phyloP scores from a whole-genome alignment of 768 basidiomycete species.

The Suillus bovinus region DNA sequence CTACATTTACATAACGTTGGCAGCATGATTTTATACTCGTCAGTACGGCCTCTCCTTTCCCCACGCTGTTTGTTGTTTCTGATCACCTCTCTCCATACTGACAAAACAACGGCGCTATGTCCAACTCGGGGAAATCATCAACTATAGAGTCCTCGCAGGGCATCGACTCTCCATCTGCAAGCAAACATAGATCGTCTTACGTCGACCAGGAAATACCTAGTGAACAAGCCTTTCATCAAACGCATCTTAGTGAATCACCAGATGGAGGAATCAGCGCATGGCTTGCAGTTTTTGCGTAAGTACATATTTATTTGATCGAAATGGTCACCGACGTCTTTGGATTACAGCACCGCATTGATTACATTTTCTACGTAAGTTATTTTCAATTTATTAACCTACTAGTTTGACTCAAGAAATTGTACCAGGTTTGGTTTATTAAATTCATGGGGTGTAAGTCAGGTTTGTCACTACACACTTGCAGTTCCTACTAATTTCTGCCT shows the following conservation, averaged over 20 bases:
- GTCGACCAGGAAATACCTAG: background rate
- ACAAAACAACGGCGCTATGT: too few species aligned
- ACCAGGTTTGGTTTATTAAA: slow-evolving; percentile 68
- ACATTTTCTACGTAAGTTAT: background rate
- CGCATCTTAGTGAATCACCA: slow-evolving; percentile 25
- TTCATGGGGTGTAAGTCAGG: slow-evolving; percentile 64
- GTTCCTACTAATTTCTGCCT: background rate
- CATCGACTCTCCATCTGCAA: background rate
- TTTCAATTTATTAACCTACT: background rate
- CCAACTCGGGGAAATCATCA: background rate
- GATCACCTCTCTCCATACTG: too few species aligned
- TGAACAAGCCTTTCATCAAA: slow-evolving; percentile 4
- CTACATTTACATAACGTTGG: too few species aligned
- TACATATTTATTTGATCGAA: background rate
- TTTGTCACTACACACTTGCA: background rate
- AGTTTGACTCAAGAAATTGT: background rate
- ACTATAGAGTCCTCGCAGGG: background rate
- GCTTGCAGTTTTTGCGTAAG: slow-evolving; percentile 29
- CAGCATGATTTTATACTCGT: too few species aligned
- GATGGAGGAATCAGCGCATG: slow-evolving; percentile 34
- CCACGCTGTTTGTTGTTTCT: too few species aligned
- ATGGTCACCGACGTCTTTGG: slow-evolving; percentile 26
- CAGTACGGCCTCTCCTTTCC: too few species aligned
- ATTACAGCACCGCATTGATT: slow-evolving; percentile 38
- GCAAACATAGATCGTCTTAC: background rate